Percentiles rank a stretch among this genome's conserved stretches.
phyloP scores from a whole-genome alignment of 2,329 filamentous ascomycete genomes.

The Pseudogymnoascus sp. region DNA sequence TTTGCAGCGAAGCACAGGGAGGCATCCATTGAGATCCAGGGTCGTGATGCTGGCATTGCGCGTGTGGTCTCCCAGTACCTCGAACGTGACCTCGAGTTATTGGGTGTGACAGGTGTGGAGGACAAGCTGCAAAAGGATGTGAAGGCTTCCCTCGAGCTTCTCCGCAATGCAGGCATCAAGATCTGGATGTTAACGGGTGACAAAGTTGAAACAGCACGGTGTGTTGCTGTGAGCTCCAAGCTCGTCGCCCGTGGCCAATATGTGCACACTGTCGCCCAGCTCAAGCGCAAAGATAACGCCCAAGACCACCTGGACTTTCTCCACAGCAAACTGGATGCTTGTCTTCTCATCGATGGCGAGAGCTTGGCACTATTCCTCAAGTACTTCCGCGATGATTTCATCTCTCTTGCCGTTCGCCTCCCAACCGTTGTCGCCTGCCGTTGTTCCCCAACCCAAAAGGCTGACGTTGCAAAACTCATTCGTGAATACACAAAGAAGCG shows the following conservation, averaged over 20 bases:
- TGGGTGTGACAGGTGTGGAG: slow-evolving; percentile 96
- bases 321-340: slow-evolving; percentile 76
- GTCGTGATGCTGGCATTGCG: slow-evolving; percentile 75
- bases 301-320: slow-evolving; percentile 86
- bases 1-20: slow-evolving; percentile 70
- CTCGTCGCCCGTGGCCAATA: slow-evolving; percentile 89
- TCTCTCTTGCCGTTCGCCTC: slow-evolving; percentile 76
- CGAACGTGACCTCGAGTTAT: slow-evolving; percentile 80
- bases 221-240: slow-evolving; percentile 91
- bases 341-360: slow-evolving; percentile 90
- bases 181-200: slow-evolving; percentile 99
- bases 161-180: slow-evolving; percentile 95
- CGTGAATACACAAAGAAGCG: slow-evolving; percentile 87
- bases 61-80: slow-evolving; percentile 71
- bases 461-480: slow-evolving; percentile 85
- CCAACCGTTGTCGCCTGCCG: slow-evolving; percentile 93
- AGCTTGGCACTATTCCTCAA: slow-evolving; percentile 75
- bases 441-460: slow-evolving; percentile 95
- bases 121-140: slow-evolving; percentile 94
- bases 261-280: slow-evolving; percentile 84
- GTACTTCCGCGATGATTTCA: slow-evolving; percentile 77
- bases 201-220: slow-evolving; percentile 95
- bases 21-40: slow-evolving; percentile 71
- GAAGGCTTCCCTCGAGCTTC: slow-evolving; percentile 86
- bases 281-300: slow-evolving; percentile 75